Conservation (phyloP, 345 rosid genomes). For the Euphorbia lathyris region DNA sequence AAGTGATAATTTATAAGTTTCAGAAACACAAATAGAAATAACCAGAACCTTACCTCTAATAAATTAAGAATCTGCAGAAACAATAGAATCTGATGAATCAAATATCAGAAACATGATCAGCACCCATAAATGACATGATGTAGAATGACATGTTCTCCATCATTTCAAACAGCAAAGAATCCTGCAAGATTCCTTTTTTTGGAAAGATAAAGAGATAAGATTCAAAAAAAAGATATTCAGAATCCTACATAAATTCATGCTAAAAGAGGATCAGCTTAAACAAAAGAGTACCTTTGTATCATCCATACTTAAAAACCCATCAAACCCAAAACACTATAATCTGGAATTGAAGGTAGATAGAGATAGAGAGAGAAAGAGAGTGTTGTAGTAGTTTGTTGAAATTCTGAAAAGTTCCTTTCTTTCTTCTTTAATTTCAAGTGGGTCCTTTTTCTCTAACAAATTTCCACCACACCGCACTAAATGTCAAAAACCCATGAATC, state of each 20-base stretch:
- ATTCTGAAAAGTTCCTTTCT: neutral
- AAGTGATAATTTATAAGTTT: neutral
- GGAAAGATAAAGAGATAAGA: neutral
- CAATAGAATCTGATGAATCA: slow-evolving; percentile 35
- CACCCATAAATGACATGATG: slow-evolving; percentile 23
- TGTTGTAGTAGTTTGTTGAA: slow-evolving; percentile 22
- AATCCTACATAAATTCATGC: slow-evolving; percentile 31
- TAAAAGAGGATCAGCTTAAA: neutral
- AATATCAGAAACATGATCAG: slow-evolving; percentile 36
- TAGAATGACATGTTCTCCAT: slow-evolving; percentile 17
- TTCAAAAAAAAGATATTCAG: slow-evolving; percentile 16
- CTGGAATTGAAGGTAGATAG: neutral
- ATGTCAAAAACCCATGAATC: slow-evolving; percentile 32
- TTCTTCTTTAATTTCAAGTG: slow-evolving; percentile 23
- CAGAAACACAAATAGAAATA: slow-evolving; percentile 1
- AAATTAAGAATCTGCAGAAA: slow-evolving; percentile 38
- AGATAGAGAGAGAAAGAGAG: slow-evolving; percentile 2
- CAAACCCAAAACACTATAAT: slow-evolving; percentile 2
- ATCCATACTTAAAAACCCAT: slow-evolving; percentile 18
- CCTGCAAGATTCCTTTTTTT: slow-evolving; percentile 15
- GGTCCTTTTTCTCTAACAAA: slow-evolving; percentile 25
- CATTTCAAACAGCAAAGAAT: slow-evolving; percentile 26
- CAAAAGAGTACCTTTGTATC: neutral
- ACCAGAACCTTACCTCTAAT: slow-evolving; percentile 29
- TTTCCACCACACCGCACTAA: slow-evolving; percentile 44